phyloP scores from a whole-genome alignment of 352 stramenopile genomes.

The Albugo candida region DNA sequence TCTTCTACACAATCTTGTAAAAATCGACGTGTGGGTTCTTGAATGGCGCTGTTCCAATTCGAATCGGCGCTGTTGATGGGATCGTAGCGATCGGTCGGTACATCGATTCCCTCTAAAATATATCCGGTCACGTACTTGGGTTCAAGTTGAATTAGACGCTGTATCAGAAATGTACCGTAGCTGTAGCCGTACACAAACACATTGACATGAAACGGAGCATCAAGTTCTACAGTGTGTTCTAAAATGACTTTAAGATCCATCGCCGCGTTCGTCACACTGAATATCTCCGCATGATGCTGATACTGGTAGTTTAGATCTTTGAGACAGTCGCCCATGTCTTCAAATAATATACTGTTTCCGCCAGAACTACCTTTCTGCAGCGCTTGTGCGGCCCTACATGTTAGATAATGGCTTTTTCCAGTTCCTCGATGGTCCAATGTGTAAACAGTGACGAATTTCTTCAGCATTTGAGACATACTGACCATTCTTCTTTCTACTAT shows the following conservation, averaged over 20 bases:
- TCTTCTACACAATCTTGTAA: no score
- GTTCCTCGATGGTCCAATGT: constrained; percentile 15
- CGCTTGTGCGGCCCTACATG: constrained; percentile 8
- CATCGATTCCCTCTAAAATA: constrained; percentile 9
- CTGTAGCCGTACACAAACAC: constrained; percentile 11
- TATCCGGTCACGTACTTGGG: constrained; percentile 2
- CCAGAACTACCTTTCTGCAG: constrained; percentile 3
- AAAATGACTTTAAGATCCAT: constrained; percentile 11
- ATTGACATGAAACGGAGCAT: not conserved
- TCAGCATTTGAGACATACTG: not conserved
- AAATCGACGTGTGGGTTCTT: no score
- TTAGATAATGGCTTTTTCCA: constrained; percentile 9
- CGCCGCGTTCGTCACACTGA: constrained; percentile 12
- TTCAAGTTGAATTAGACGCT: constrained; percentile 11
- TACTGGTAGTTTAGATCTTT: constrained; percentile 7
- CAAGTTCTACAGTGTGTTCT: not conserved
- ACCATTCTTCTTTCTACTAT: constrained; percentile 3
- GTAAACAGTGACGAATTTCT: constrained; percentile 9
- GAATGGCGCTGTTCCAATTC: no score
- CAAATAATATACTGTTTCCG: constrained; percentile 1
- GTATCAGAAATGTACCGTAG: constrained; percentile 4
- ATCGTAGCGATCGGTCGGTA: not conserved
- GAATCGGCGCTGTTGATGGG: constrained; percentile 1
- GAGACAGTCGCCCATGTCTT: constrained; percentile 7
- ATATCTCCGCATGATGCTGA: constrained; percentile 1